Base-by-base conservation (phyloP, 495 filamentous ascomycete genomes). In the Aspergillus diversus region DNA sequence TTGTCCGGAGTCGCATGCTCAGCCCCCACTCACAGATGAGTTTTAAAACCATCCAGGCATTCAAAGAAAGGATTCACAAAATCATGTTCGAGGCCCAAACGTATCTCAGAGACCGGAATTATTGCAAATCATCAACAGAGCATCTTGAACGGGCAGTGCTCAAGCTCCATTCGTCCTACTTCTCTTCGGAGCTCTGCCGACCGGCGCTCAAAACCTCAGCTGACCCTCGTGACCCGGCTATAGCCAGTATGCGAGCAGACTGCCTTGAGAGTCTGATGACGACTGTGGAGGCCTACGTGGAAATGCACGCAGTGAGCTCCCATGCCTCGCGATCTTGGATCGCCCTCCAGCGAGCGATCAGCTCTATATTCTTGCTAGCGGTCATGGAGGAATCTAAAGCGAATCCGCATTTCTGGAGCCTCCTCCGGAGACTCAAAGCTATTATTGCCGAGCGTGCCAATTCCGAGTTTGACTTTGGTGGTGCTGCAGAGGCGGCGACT, bases 101-200 rank as follows among this genome's bases (percentile, higher is more conserved):
- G 8, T 75, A 85, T 55, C 69, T 88, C 21, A 80, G 82, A 21
- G 84, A 86, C 35, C 75, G 75, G 0, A 64, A 78, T 31, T 70
- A 73, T 60, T 87, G 84, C 66, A 66, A 74, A 13, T 77, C 78
- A 0, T 63, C 77, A 2, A 80, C 75, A 4, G 75, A 87, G 47
- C 83, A 83, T 54, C 69, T 87, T 0, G 82, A 88, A 68, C 77
- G 84, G 47, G 80, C 84, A 53, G 81, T 81, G 1, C 66, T 87
- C 1, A 86, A 85, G 66, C 71, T 88, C 9, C 84, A 87, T 66
- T 77, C 80, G 5, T 86, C 84, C 4, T 88, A 86, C 69, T 80
- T 85, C 57, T 75, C 79, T 12, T 87, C 85, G 12, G 84, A 87
- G 68, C 81, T 88, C 59, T 86, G 82, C 69, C 81, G 85, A 43